Evolutionary conservation across 768 basidiomycete species (phyloP).

Genomic region (Multifurca ochricompacta): DNA sequence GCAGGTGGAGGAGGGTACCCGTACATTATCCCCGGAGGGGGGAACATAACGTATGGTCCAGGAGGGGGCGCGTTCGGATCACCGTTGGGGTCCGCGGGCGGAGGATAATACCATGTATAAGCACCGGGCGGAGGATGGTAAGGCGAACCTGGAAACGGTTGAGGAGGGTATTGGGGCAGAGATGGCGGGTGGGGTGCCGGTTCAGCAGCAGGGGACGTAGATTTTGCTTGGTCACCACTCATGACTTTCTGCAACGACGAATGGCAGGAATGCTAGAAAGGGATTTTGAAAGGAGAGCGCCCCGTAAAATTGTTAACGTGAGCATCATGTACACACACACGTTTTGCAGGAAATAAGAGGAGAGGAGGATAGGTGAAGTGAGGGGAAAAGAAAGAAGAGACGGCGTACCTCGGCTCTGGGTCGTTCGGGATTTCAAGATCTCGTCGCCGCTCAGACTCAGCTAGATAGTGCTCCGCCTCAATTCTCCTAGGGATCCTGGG

Average conservation of each 20-base stretch:
- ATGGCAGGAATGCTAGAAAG: background rate
- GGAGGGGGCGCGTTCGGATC: constrained; percentile 16
- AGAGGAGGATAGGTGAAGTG: background rate
- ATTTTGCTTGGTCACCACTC: constrained; percentile 20
- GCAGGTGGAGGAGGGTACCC: constrained; percentile 23
- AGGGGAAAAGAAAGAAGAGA: background rate
- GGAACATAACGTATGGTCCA: constrained; percentile 17
- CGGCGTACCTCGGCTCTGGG: constrained; percentile 18
- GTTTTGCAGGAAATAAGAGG: background rate
- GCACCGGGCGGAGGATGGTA: constrained; percentile 18
- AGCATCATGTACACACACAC: background rate
- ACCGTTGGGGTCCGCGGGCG: constrained; percentile 16
- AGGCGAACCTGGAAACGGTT: constrained; percentile 10
- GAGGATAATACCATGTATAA: constrained; percentile 21
- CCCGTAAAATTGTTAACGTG: background rate
- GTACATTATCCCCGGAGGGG: constrained; percentile 21
- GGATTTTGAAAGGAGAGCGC: background rate
- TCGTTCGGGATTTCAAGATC: constrained; percentile 23
- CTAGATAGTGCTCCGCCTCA: constrained; percentile 20
- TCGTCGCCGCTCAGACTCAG: constrained; percentile 24
- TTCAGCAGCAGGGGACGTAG: constrained; percentile 6
- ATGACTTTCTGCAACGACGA: constrained; percentile 6
- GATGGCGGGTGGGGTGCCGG: constrained; percentile 10
- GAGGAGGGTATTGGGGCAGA: constrained; percentile 17
- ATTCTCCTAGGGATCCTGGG: background rate